Evolutionary conservation across 495 filamentous ascomycete genomes (phyloP).

Genomic region (Hyaloscypha finlandica): DNA sequence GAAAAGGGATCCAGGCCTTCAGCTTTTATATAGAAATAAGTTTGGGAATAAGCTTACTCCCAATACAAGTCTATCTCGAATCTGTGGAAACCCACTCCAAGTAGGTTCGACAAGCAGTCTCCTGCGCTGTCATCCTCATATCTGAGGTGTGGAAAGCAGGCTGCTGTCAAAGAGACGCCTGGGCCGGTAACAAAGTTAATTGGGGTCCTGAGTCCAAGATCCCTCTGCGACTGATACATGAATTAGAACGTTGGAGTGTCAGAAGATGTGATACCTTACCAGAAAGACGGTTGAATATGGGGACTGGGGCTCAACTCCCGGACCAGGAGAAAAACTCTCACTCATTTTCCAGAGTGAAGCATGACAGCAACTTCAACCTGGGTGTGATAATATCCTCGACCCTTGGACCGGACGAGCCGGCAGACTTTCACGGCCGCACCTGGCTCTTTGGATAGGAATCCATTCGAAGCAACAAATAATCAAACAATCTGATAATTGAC

Average conservation of each 20-base stretch:
- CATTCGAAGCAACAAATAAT: not conserved
- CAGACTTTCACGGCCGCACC: not conserved
- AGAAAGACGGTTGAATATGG: conserved; percentile 25
- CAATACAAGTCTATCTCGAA: conserved; percentile 67
- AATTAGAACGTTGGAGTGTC: not conserved
- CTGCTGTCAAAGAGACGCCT: conserved; percentile 53
- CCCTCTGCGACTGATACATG: conserved; percentile 55
- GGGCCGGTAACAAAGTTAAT: conserved; percentile 62
- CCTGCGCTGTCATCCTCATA: conserved; percentile 49
- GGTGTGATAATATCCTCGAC: not conserved
- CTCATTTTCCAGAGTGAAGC: conserved; percentile 26
- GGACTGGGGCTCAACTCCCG: conserved; percentile 13
- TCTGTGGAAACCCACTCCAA: conserved; percentile 58
- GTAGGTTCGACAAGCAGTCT: conserved; percentile 62
- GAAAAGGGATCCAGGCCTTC: too few relatives aligned
- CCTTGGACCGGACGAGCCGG: not conserved
- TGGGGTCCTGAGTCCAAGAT: conserved; percentile 59
- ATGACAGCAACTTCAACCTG: not conserved
- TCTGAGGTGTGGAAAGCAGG: conserved; percentile 56
- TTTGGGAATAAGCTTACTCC: conserved; percentile 42
- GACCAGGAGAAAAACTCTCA: conserved; percentile 28
- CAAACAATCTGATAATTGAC: not conserved
- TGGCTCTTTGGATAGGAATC: not conserved
- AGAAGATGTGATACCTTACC: conserved; percentile 12
- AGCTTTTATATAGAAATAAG: too few relatives aligned